Percentiles rank a stretch among this genome's conserved stretches.
Evolutionary conservation across 306 rosid genomes (phyloP).

Genomic region (Begonia masoniana): DNA sequence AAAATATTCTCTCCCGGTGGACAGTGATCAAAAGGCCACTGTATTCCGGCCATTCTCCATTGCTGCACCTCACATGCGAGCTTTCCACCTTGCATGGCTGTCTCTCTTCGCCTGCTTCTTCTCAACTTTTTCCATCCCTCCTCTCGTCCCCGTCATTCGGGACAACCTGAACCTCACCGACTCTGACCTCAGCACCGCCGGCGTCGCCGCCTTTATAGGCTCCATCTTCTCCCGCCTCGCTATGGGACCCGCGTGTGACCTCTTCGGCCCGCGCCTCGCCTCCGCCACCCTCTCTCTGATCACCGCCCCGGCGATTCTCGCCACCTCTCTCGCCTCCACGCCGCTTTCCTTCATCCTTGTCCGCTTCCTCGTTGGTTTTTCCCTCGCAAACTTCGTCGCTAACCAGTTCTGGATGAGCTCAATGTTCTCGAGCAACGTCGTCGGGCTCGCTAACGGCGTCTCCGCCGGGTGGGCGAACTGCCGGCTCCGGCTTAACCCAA

Average conservation of each 20-base stretch:
- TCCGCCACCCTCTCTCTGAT: slow-evolving; percentile 44
- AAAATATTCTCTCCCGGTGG: slow-evolving; percentile 12
- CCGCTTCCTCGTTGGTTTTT: slow-evolving; percentile 41
- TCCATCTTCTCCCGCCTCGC: slow-evolving; percentile 52
- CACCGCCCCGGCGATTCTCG: slow-evolving; percentile 36
- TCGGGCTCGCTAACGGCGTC: slow-evolving; percentile 47
- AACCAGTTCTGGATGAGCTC: slow-evolving; percentile 58
- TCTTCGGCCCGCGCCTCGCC: slow-evolving; percentile 37
- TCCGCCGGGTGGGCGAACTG: slow-evolving; percentile 57
- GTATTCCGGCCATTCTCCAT: slow-evolving; percentile 25
- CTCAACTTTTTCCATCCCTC: slow-evolving; percentile 59
- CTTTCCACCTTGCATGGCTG: slow-evolving; percentile 58
- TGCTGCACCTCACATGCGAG: slow-evolving; percentile 38
- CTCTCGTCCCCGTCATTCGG: slow-evolving; percentile 40
- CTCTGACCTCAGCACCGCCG: slow-evolving; percentile 24
- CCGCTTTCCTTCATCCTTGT: slow-evolving; percentile 24
- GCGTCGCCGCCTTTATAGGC: slow-evolving; percentile 36
- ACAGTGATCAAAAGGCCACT: slow-evolving; percentile 31
- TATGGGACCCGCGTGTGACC: slow-evolving; percentile 50
- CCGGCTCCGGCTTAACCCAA: slow-evolving; percentile 44
- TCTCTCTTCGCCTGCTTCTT: slow-evolving; percentile 51
- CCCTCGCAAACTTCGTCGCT: slow-evolving; percentile 46
- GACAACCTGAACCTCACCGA: slow-evolving; percentile 36
- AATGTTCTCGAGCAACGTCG: slow-evolving; percentile 36
- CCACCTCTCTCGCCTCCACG: slow-evolving; percentile 24